Evolutionary conservation across 1,284 basidiomycete genomes (phyloP).

Genomic region (Hymenochaete sp.): DNA sequence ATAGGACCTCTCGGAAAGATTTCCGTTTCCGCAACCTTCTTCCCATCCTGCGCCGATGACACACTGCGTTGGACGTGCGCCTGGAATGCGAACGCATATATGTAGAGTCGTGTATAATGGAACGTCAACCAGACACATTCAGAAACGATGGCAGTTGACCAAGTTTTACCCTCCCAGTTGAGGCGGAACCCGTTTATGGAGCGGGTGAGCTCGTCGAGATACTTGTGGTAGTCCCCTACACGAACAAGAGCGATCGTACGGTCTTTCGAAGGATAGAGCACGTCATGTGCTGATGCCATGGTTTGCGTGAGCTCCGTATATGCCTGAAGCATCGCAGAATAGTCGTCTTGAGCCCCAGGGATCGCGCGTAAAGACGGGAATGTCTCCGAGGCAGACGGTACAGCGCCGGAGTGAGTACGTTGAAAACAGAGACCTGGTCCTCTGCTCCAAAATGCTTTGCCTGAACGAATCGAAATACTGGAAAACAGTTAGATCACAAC

Average conservation of each 20-base stretch:
- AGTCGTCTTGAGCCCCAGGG: conserved; percentile 21
- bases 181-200: conserved; percentile 23
- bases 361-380: conserved; percentile 26
- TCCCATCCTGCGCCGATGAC: conserved; percentile 14
- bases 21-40: conserved; percentile 13
- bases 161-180: conserved; percentile 26
- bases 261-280: conserved; percentile 30
- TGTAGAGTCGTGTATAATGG: conserved; percentile 34
- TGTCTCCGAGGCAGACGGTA: conserved; percentile 27
- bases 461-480: conserved; percentile 17
- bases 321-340: conserved; percentile 21
- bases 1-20: conserved; percentile 21
- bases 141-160: conserved; percentile 24
- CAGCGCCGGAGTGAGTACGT: conserved; percentile 18
- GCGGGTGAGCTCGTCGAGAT: conserved; percentile 27
- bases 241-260: conserved; percentile 29
- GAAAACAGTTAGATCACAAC: neutral
- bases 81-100: conserved; percentile 33
- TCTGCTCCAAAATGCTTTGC: conserved; percentile 34
- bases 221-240: conserved; percentile 33
- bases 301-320: conserved; percentile 31
- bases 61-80: conserved; percentile 31
- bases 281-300: conserved; percentile 35
- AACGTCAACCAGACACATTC: conserved; percentile 23
- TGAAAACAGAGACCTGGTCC: conserved; percentile 31